Base-by-base conservation (phyloP, 1,284 basidiomycete species). In the Coriolopsis trogii region DNA sequence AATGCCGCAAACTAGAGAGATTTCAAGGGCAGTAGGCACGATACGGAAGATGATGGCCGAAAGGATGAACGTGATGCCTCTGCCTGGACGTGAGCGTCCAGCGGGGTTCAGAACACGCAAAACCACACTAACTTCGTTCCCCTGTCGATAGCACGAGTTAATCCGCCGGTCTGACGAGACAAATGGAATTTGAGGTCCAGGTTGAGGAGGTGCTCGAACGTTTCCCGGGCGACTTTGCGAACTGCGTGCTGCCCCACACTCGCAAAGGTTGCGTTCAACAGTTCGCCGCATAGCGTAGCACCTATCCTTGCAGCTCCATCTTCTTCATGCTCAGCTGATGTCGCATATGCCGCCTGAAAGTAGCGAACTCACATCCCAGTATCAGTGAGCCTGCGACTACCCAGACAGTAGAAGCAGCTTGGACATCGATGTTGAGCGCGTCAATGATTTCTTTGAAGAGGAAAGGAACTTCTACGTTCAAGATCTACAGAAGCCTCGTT, bases 401-500 rank as follows among this genome's bases (percentile, higher is more conserved):
- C 92, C 94, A 98, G 3, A 93, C 91, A 0, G 95, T 93, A 4
- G 89, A 85, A 0, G 80, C 77, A 8, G 88, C 79, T 0, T 87
- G 82, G 48, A 97, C 78, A 41, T 92, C 87, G 21, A 98, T 76
- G 65, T 97, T 98, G 57, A 99, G 77, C 1, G 86, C 70, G 67
- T 99, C 96, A 51, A 99, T 87, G 41, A 99, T 86, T 33, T 81
- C 70, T 70, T 98, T 99, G 82, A 99, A 99, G 59, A 98, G 80
- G 61, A 95, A 85, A 0, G 97, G 96, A 5, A 99, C 95, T 79
- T 98, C 96, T 0, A 99, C 96, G 67, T 98, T 99, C 52, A 98
- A 74, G 24, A 97, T 73, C 68, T 70, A 41, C 10, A 18, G 23
- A 20, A 4, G 41, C 21, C 21, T 12, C 28, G 21, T 4, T 16